Evolutionary conservation across 1,284 basidiomycete species (phyloP).

Genomic region (Ustilago xerochloae): DNA sequence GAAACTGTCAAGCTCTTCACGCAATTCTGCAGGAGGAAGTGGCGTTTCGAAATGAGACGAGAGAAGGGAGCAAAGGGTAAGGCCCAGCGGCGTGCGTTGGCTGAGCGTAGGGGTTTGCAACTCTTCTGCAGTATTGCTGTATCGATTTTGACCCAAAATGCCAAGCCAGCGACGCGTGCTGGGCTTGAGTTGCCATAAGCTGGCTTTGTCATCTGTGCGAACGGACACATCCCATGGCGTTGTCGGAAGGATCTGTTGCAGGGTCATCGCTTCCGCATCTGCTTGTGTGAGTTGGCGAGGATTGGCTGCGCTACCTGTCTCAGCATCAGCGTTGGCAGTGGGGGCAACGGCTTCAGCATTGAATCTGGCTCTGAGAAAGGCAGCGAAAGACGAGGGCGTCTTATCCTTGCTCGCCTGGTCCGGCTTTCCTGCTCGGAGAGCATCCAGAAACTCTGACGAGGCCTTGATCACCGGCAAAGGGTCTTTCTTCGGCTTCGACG

Average conservation of each 20-base stretch:
- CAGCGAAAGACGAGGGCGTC: constrained; percentile 6
- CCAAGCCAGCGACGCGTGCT: constrained; percentile 30
- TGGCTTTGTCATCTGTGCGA: constrained; percentile 4
- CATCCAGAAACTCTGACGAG: constrained; percentile 22
- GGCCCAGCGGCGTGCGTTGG: not conserved
- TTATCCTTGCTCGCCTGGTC: not conserved
- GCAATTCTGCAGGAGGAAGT: not conserved
- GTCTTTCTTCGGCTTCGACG: not conserved
- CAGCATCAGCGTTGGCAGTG: not conserved
- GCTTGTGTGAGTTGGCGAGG: constrained; percentile 2
- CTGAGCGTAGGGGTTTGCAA: too few relatives aligned
- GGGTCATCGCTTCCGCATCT: not conserved
- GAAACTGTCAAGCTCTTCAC: not conserved
- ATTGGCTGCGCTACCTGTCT: not conserved
- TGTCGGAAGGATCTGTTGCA: not conserved
- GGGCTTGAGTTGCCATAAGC: constrained; percentile 5
- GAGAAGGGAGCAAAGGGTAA: constrained; percentile 3
- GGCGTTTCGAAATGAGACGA: not conserved
- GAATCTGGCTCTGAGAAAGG: constrained; percentile 15
- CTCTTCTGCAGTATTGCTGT: not conserved
- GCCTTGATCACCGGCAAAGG: constrained; percentile 10
- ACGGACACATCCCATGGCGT: constrained; percentile 8
- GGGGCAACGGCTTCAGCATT: not conserved
- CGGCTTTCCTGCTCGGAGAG: not conserved
- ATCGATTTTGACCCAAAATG: not conserved